phyloP scores from a whole-genome alignment of 2,329 filamentous ascomycete genomes.

The Pseudopithomyces maydicus region DNA sequence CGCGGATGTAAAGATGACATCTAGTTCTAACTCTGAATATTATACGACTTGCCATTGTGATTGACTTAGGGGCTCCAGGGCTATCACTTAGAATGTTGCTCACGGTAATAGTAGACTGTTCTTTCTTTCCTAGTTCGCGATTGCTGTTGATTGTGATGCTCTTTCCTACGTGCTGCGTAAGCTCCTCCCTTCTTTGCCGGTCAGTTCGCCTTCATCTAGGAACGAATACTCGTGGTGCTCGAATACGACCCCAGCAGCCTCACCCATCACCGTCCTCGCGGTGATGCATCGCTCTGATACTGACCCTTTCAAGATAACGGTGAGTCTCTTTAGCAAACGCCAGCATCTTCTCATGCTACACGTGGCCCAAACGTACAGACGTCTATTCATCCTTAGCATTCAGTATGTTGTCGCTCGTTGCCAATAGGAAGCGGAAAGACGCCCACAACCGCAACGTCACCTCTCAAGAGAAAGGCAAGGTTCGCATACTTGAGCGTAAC shows the following conservation, averaged over 20 bases:
- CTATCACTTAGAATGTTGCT: not conserved
- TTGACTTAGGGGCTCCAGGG: too few species aligned
- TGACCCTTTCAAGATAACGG: not conserved
- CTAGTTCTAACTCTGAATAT: too few species aligned
- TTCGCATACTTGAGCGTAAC: constrained; percentile 37
- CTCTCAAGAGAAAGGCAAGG: constrained; percentile 37
- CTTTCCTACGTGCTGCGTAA: not conserved
- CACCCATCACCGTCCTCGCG: constrained; percentile 4
- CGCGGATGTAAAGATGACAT: too few species aligned
- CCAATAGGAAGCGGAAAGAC: constrained; percentile 39
- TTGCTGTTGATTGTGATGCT: not conserved
- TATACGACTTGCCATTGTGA: too few species aligned
- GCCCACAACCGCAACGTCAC: constrained; percentile 19
- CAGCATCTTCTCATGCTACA: not conserved
- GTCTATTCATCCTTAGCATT: not conserved
- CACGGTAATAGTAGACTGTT: not conserved
- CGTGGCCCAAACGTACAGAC: not conserved
- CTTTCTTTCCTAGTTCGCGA: not conserved
- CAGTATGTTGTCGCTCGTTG: constrained; percentile 39
- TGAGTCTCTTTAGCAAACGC: not conserved
- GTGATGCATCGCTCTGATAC: not conserved
- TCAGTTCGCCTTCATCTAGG: not conserved
- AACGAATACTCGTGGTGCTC: not conserved
- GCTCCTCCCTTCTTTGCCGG: not conserved
- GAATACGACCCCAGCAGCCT: constrained; percentile 6